A percentile compares a stretch with the other conserved stretches of the same genome.
Evolutionary conservation across 805 yeast genomes (phyloP).

Genomic region (Cyberlindnera galapagoensis): DNA sequence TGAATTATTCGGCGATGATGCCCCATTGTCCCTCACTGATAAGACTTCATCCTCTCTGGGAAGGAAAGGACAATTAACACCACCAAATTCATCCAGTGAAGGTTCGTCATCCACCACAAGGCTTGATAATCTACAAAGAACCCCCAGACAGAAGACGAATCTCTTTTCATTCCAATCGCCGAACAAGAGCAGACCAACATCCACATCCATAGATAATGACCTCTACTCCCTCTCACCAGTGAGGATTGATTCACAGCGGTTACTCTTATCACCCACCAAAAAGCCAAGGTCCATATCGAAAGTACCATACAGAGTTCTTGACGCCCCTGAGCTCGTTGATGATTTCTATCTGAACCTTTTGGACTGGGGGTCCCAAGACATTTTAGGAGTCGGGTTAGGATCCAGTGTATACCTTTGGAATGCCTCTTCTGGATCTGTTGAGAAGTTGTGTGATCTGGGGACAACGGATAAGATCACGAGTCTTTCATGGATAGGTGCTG

Average conservation of each 20-base stretch:
- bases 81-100: conserved; percentile 26
- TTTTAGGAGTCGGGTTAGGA: conserved; percentile 86
- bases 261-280: conserved; percentile 76
- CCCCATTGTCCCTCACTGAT: conserved; percentile 38
- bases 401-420: conserved; percentile 88
- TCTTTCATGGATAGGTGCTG: conserved; percentile 89
- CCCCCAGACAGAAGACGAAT: conserved; percentile 41
- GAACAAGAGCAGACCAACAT: conserved; percentile 50
- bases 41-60: too few relatives aligned
- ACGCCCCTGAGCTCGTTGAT: conserved; percentile 93
- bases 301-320: conserved; percentile 87
- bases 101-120: conserved; percentile 7
- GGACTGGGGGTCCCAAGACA: conserved; percentile 92
- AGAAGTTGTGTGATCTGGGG: conserved; percentile 68
- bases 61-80: conserved; percentile 25
- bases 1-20: conserved; percentile 85
- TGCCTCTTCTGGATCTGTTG: conserved; percentile 77
- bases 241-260: conserved; percentile 76
- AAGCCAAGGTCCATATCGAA: conserved; percentile 72
- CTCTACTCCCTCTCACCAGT: conserved; percentile 81
- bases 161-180: conserved; percentile 74
- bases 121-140: conserved; percentile 26
- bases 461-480: conserved; percentile 71
- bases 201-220: conserved; percentile 60
- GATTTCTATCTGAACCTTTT: conserved; percentile 88